Base-by-base conservation (phyloP, 2,329 filamentous ascomycete genomes). In the Scleromitrula shiraiana region DNA sequence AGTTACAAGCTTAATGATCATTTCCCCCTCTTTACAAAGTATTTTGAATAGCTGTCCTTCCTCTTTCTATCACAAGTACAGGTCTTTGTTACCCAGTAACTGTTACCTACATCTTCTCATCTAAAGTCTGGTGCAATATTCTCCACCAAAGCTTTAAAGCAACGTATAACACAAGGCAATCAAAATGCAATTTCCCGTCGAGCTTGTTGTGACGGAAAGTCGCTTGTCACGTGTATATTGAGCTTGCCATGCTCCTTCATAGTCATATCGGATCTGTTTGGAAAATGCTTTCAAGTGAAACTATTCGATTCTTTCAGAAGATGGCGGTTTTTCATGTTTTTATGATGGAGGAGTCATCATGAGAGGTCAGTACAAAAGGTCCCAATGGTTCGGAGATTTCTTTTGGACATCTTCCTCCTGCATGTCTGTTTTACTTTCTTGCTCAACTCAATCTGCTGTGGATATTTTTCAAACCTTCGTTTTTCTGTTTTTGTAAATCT, bases 101-200 rank as follows among this genome's bases (percentile, higher is more conserved):
- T 46, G 36, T 19, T 46, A 46, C 44, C 44, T 46, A 46, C 44
- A 46, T 46, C 36, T 29, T 24, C 7, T 27, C 44, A 41, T 36
- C 27, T 33, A 41, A 32, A 39, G 36, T 29, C 43, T 35, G 35
- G 44, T 46, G 36, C 44, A 29, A 44, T 44, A 23, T 33, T 33
- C 29, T 23, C 36, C 36, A 40, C 24, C 39, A 36, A 40, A 30
- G 24, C 27, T 41, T 41, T 37, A 35, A 46, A 46, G 36, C 17
- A 41, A 27, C 44, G 30, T 36, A 46, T 41, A 26, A 22, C 36
- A 46, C 44, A 32, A 37, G 30, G 44, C 36, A 36, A n/a, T 41
- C 44, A 30, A 33, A 15, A 41, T 40, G 44, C 44, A 46, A 41
- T 46, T n/a, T 40, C 44, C 44, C 44, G 44, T 46, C 39, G 19